phyloP scores from a whole-genome alignment of 2,329 filamentous ascomycete genomes.

The Grosmannia clavigera region DNA sequence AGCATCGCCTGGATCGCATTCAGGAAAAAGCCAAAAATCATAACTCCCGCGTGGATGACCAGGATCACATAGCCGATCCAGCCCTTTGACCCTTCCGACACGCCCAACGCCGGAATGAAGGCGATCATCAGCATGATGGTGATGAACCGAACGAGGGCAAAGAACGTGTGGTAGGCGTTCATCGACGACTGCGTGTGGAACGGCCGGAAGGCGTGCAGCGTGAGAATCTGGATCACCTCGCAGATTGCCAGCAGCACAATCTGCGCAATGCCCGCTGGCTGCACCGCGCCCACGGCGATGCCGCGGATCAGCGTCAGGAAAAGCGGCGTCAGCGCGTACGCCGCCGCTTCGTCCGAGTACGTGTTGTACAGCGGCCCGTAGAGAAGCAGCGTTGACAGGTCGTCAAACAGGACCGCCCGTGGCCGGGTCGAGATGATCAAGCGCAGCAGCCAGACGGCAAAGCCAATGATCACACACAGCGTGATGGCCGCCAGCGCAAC shows the following conservation, averaged over 20 bases:
- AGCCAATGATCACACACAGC: conserved; percentile 58
- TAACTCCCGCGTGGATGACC: conserved; percentile 68
- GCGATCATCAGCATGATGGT: conserved; percentile 66
- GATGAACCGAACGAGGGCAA: conserved; percentile 63
- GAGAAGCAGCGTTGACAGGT: conserved; percentile 74
- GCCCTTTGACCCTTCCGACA: conserved; percentile 68
- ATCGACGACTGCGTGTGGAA: conserved; percentile 89
- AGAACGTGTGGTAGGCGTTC: conserved; percentile 89
- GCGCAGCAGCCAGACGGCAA: conserved; percentile 66
- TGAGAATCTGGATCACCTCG: conserved; percentile 81
- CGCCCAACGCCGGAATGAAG: conserved; percentile 72
- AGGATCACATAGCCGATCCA: conserved; percentile 95
- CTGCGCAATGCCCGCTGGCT: conserved; percentile 86
- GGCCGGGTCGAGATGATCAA: conserved; percentile 72
- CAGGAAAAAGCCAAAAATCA: conserved; percentile 86
- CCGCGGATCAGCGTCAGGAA: conserved; percentile 76
- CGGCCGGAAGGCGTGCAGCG: conserved; percentile 77
- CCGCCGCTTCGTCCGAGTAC: conserved; percentile 83
- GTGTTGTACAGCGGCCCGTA: conserved; percentile 97
- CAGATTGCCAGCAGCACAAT: conserved; percentile 86
- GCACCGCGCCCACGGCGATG: conserved; percentile 82
- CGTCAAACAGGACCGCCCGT: conserved; percentile 81
- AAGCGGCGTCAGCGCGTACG: conserved; percentile 80
- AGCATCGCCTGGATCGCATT: conserved; percentile 84
- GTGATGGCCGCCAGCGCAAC: conserved; percentile 66